Base-by-base conservation (phyloP, 371 early-diverging fungal species). In the Capillidium heterosporum region DNA sequence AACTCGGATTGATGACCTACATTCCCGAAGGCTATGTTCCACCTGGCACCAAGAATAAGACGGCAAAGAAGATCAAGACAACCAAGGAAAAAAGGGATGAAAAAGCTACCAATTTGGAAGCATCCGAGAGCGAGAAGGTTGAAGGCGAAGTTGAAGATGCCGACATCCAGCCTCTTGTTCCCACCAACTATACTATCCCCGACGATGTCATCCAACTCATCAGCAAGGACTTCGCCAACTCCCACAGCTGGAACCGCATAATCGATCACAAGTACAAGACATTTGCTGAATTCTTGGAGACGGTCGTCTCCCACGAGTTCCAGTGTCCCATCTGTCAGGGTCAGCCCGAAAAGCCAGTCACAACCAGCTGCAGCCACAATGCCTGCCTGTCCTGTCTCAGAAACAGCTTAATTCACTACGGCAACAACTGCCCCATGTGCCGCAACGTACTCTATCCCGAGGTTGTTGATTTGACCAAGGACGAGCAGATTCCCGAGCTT, bases 281-380 rank as follows among this genome's bases (percentile, higher is more conserved):
- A 10, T 23, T 46, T 11, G 35, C 55, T 7, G 63, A 62, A 32
- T 57, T 67, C 23, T 49, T 70, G 10, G 63, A 60, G 48, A 43
- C 44, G 17, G 59, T 71, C 50, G 27, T 60, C 11, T 68, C 59
- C 27, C 40, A 61, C 31, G 62, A 65, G n/a, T 66, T 70, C 50
- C 47, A 57, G 5, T 71, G 70, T 48, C 62, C 68, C 1, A 63
- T 71, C 24, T 71, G 68, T 26, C 64, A 75, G 65, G 70, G 73
- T 29, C 68, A 67, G 41, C 47, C 35, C 40, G 35, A 35, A 35
- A 35, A 35, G 13, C 68, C 79, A 11, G 64, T 73, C 26, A 73
- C 77, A 3, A 71, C 73, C 15, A 62, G 65, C 1, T 80, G 79
- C 48, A 67, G 73, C 0, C 82, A 82, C 63, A 75, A 72, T 47